These are phyloP conservation scores for Floccularia luteovirens DNA, from an alignment of 768 basidiomycete species.

Conservation along the genomic window DNA sequence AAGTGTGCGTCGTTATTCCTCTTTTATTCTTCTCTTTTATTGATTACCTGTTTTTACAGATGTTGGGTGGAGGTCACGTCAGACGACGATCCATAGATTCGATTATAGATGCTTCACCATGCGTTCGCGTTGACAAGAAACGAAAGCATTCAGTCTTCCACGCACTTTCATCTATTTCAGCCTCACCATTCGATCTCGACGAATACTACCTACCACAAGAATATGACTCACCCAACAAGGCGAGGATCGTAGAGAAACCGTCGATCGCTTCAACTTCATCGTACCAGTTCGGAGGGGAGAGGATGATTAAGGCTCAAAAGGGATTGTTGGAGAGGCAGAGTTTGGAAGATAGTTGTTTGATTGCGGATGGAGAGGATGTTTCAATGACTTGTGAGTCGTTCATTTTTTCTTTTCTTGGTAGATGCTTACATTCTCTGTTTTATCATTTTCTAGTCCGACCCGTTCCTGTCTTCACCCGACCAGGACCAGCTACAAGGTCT, in stretches of 20 bases:
- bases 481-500: conserved; percentile 39
- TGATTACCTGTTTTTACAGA: conserved; percentile 28
- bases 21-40: not conserved
- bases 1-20: conserved; percentile 35
- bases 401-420: not conserved
- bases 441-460: conserved; percentile 26
- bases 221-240: conserved; percentile 33
- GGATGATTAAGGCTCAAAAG: conserved; percentile 57
- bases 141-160: conserved; percentile 43
- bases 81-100: conserved; percentile 63
- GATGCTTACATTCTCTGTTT: conserved; percentile 8
- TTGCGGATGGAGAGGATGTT: conserved; percentile 61
- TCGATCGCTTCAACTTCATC: conserved; percentile 63
- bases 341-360: conserved; percentile 56
- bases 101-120: conserved; percentile 63
- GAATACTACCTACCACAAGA: no score
- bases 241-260: conserved; percentile 50
- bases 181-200: no score
- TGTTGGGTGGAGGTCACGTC: conserved; percentile 75
- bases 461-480: conserved; percentile 56
- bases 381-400: conserved; percentile 39
- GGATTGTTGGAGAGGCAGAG: conserved; percentile 61
- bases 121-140: conserved; percentile 57
- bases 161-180: no score
- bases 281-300: conserved; percentile 55